Base-by-base conservation (phyloP, 2,329 filamentous ascomycete genomes). In the Magnaporthiopsis incrustans region DNA sequence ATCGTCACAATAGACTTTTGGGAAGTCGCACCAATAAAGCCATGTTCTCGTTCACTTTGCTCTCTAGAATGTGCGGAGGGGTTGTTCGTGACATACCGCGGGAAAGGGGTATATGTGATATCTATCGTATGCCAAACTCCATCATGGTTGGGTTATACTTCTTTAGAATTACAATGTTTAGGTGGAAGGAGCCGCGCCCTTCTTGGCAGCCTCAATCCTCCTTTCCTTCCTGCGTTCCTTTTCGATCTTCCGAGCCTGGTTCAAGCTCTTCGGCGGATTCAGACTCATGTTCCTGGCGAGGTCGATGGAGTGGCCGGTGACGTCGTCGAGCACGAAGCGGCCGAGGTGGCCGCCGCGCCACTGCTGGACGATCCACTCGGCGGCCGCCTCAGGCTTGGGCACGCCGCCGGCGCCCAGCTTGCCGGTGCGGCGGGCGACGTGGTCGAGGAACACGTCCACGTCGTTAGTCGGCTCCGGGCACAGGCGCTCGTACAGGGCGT, bases 311-410 rank as follows among this genome's bases (percentile, higher is more conserved):
- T 85, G 83, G 56, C 84, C 82, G 26, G 80, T 82, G 15, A 98
- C 79, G 64, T 91, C 85, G 72, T 99, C 95, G 38, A 99, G 80
- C 26, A 92, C 77, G 71, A 96, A 95, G 57, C 78, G 81, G 0
- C 93, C 94, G 64, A 98, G 72, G 35, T 85, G 78, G 1, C 95
- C 95, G 30, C 80, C 82, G 62, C 93, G 84, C 90, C 92, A 99
- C 72, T 88, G 85, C 70, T 92, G 88, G 15, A 98, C 82, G 65
- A 96, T 80, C 82, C 91, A 91, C 50, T 92, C 77, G 2, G 93
- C 93, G 2, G 92, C 87, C 10, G 85, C 85, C 63, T 92, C 88
- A 32, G 85, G 76, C 71, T 91, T 88, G 0, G 89, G 87, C 12
- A 82, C 74, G 0, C 91, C 92, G 1, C 91, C 90, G 67, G 89